Conservation (phyloP, 2,329 filamentous ascomycete species). For the Arachnomyces sp. region DNA sequence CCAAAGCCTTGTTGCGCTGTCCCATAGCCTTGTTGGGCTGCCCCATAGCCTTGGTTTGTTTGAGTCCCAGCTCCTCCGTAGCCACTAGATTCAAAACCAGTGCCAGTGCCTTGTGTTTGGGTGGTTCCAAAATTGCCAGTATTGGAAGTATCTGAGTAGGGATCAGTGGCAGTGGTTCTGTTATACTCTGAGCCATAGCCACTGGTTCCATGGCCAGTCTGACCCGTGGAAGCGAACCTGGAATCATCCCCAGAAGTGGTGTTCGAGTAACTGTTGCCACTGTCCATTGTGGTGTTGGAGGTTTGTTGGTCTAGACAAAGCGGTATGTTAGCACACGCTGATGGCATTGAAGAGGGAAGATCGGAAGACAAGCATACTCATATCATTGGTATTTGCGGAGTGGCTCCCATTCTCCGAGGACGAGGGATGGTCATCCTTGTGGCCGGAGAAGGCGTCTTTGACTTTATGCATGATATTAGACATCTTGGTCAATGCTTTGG, state of each 20-base stretch:
- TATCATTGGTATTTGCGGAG: conserved; percentile 12
- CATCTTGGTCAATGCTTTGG: conserved; percentile 29
- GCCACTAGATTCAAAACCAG: conserved; percentile 9
- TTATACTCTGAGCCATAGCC: conserved; percentile 1
- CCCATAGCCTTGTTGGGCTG: too few relatives aligned
- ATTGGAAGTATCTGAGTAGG: too few relatives aligned
- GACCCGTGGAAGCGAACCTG: conserved; percentile 6
- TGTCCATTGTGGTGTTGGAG: conserved; percentile 6
- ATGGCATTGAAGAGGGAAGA: neutral
- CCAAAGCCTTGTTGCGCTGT: too few relatives aligned
- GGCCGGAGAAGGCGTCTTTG: conserved; percentile 37
- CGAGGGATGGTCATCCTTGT: conserved; percentile 19
- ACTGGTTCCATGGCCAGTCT: conserved; percentile 10
- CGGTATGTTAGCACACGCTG: neutral
- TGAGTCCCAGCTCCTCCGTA: conserved; percentile 7
- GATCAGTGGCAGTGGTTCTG: neutral
- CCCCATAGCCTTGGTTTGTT: conserved; percentile 21
- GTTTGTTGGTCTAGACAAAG: conserved; percentile 13
- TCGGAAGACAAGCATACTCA: neutral
- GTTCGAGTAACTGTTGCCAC: conserved; percentile 1
- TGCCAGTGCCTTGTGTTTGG: conserved; percentile 9
- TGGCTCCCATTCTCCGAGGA: too few relatives aligned
- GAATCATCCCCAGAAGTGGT: conserved; percentile 9
- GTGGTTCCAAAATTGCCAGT: conserved; percentile 11
- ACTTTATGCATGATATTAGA: conserved; percentile 41